Conservation (phyloP, 192 early-diverging fungal species). For the Backusella morwellensis region DNA sequence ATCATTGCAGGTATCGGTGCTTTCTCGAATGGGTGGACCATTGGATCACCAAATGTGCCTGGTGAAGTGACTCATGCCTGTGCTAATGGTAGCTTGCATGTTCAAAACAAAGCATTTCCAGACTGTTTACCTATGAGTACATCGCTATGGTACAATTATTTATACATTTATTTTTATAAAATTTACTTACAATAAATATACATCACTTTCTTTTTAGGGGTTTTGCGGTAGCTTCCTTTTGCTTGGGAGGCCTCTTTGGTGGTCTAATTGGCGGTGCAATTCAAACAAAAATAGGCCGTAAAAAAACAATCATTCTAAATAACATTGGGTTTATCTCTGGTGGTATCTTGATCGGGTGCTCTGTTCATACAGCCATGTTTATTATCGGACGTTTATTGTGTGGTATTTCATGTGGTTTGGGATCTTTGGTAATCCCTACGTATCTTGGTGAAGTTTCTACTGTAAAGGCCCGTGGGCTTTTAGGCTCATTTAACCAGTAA, state of each 20-base stretch:
- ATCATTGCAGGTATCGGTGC: slow-evolving; percentile 38
- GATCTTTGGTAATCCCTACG: slow-evolving; percentile 52
- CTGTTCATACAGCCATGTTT: slow-evolving; percentile 59
- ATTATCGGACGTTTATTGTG: slow-evolving; percentile 70
- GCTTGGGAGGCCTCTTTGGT: slow-evolving; percentile 55
- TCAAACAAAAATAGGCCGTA: slow-evolving; percentile 44
- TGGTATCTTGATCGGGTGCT: slow-evolving; percentile 61
- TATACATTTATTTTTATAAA: background rate
- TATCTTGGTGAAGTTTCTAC: slow-evolving; percentile 84
- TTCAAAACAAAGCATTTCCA: slow-evolving; percentile 13
- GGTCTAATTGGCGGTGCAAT: slow-evolving; percentile 51
- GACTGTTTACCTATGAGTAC: slow-evolving; percentile 35
- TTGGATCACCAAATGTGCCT: slow-evolving; percentile 45
- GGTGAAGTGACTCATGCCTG: slow-evolving; percentile 33
- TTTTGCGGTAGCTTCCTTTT: slow-evolving; percentile 43
- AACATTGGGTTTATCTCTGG: slow-evolving; percentile 69
- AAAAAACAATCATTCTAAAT: slow-evolving; percentile 55
- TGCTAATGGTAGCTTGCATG: background rate
- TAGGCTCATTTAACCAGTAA: slow-evolving; percentile 71
- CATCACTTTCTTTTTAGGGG: slow-evolving; percentile 19
- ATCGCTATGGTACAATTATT: slow-evolving; percentile 18
- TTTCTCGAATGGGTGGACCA: slow-evolving; percentile 39
- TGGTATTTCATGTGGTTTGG: slow-evolving; percentile 74
- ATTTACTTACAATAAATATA: background rate
- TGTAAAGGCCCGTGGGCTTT: slow-evolving; percentile 57